Evolutionary conservation across 2,329 filamentous ascomycete genomes (phyloP).

Genomic region (Fusarium transvaalense): DNA sequence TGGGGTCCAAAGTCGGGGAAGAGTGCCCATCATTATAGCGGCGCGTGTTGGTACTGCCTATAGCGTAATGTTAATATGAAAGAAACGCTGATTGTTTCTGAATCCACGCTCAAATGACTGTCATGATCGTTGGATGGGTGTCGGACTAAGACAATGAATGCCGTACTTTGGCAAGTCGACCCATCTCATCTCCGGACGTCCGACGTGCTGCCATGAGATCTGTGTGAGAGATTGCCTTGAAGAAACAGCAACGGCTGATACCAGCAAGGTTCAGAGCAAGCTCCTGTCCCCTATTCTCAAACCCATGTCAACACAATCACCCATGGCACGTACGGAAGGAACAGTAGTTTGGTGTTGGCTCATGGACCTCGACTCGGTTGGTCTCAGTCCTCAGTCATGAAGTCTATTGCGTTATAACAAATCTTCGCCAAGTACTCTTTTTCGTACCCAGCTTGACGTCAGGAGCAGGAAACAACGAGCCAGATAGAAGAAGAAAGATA

Average conservation of each 20-base stretch:
- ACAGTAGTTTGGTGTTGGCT: constrained; percentile 41
- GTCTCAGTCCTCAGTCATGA: constrained; percentile 45
- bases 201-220: constrained; percentile 21
- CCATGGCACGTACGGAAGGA: constrained; percentile 10
- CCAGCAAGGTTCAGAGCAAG: background rate
- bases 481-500: constrained; percentile 21
- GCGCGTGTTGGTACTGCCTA: constrained; percentile 2
- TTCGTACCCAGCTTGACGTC: constrained; percentile 18
- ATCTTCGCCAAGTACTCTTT: constrained; percentile 24
- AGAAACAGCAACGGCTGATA: constrained; percentile 3
- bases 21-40: constrained; percentile 14
- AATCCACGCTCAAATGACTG: background rate
- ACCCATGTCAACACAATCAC: constrained; percentile 30
- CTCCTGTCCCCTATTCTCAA: constrained; percentile 2
- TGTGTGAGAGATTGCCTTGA: background rate
- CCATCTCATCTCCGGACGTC: constrained; percentile 33
- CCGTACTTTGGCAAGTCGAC: constrained; percentile 11
- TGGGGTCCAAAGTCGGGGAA: constrained; percentile 28
- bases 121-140: constrained; percentile 12
- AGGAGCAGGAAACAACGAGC: constrained; percentile 36
- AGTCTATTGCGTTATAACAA: constrained; percentile 44
- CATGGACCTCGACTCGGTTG: constrained; percentile 45
- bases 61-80: constrained; percentile 6
- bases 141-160: constrained; percentile 10
- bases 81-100: constrained; percentile 29